Percentiles rank a stretch among this genome's conserved stretches.
phyloP scores from a whole-genome alignment of 1,284 basidiomycete genomes.

The Ustilago sp. region DNA sequence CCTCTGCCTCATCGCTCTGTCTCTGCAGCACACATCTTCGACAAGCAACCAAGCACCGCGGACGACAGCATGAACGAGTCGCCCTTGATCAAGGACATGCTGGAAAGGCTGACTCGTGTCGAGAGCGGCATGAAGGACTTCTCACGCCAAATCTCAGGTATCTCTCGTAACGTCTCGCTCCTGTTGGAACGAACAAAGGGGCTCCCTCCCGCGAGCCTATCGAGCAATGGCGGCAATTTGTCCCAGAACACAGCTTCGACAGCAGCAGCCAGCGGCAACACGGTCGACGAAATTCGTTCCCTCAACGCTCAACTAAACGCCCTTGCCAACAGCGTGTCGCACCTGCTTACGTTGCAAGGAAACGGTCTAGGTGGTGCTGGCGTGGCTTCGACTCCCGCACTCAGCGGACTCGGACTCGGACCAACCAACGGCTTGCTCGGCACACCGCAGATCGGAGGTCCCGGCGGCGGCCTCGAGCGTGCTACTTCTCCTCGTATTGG shows the following conservation, averaged over 20 bases:
- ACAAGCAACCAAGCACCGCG: slow-evolving; percentile 13
- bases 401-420: slow-evolving; percentile 43
- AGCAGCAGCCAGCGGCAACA: slow-evolving; percentile 6
- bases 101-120: slow-evolving; percentile 79
- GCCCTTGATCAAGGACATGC: slow-evolving; percentile 77
- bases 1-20: slow-evolving; percentile 28
- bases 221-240: slow-evolving; percentile 23
- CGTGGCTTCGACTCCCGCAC: slow-evolving; percentile 4
- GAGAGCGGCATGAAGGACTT: slow-evolving; percentile 80
- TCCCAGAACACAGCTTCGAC: slow-evolving; percentile 5
- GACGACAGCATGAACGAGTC: slow-evolving; percentile 33
- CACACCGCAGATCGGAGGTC: slow-evolving; percentile 42
- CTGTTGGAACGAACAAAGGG: slow-evolving; percentile 75
- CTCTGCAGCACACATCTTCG: slow-evolving; percentile 32
- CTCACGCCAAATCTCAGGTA: slow-evolving; percentile 78
- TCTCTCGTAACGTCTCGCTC: slow-evolving; percentile 81
- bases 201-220: slow-evolving; percentile 37
- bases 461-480: slow-evolving; percentile 27
- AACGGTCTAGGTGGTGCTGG: slow-evolving; percentile 19
- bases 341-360: slow-evolving; percentile 49
- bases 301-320: slow-evolving; percentile 56
- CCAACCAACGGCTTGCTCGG: slow-evolving; percentile 23
- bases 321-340: slow-evolving; percentile 56
- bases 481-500: slow-evolving; percentile 45
- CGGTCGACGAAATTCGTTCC: slow-evolving; percentile 52